These are phyloP conservation scores for Eragrostis tef DNA, from an alignment of 202 grass and related monocot genomes.

Conservation along the genomic window DNA sequence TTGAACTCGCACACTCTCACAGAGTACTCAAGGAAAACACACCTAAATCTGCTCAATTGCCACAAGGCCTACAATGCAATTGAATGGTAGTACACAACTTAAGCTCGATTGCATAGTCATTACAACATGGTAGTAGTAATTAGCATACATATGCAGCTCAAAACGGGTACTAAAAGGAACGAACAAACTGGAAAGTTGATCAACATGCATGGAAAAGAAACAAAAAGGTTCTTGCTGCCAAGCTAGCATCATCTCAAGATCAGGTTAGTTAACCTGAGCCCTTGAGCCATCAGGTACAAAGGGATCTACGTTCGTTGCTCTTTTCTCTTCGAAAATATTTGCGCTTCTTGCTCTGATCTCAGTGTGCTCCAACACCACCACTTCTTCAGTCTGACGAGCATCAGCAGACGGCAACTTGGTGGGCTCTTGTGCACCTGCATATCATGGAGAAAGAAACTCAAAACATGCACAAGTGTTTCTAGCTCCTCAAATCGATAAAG, in stretches of 20 bases:
- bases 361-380: background rate
- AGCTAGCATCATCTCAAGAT: no score
- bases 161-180: no score
- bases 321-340: background rate
- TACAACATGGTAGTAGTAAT: no score
- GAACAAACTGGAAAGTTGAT: no score
- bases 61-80: no score
- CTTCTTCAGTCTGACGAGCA: background rate
- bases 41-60: no score
- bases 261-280: background rate
- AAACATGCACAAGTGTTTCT: background rate
- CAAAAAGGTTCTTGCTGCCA: background rate
- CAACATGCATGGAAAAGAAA: no score
- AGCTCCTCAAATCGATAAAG: background rate
- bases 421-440: constrained; percentile 3
- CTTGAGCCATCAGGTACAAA: background rate
- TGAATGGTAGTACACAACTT: no score
- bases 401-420: constrained; percentile 8
- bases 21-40: no score
- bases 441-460: background rate
- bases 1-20: no score
- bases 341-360: background rate
- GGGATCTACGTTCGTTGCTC: constrained; percentile 17
- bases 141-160: no score
- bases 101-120: no score